Conservation (phyloP, 1,284 basidiomycete species). For the Trametes pubescens region DNA sequence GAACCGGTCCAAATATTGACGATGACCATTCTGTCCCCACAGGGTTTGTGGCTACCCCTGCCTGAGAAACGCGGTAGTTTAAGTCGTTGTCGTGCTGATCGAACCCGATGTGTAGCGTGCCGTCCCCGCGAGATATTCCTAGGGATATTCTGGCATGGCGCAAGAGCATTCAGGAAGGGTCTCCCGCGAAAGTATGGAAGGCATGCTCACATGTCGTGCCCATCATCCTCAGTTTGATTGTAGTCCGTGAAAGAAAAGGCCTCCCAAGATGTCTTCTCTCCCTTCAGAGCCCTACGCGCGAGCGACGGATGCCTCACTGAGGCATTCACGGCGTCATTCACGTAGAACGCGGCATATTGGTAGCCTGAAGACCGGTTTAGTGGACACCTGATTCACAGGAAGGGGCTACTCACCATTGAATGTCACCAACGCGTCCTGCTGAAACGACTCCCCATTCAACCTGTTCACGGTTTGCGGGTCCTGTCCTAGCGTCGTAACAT, state of each 20-base stretch:
- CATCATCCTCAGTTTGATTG: conserved; percentile 52
- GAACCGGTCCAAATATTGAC: conserved; percentile 39
- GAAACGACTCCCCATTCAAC: conserved; percentile 55
- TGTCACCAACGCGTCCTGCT: conserved; percentile 50
- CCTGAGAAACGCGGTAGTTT: conserved; percentile 48
- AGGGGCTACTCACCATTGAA: conserved; percentile 43
- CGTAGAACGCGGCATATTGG: conserved; percentile 52
- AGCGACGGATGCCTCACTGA: conserved; percentile 48
- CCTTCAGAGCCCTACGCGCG: conserved; percentile 41
- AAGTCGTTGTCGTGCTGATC: conserved; percentile 54
- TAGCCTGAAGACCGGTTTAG: conserved; percentile 40
- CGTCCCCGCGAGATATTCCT: conserved; percentile 51
- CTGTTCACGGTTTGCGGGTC: conserved; percentile 50
- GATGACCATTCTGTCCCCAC: conserved; percentile 38
- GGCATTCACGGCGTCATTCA: conserved; percentile 41
- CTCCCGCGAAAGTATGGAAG: background rate
- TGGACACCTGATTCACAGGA: background rate
- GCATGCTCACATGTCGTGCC: conserved; percentile 48
- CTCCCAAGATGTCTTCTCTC: conserved; percentile 42
- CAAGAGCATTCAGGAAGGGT: background rate
- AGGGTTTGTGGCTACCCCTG: conserved; percentile 45
- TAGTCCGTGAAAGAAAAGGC: conserved; percentile 49
- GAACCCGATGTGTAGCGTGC: conserved; percentile 51
- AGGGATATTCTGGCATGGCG: conserved; percentile 46
- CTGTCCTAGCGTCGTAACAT: conserved; percentile 43